Conservation (phyloP, 768 basidiomycete species). For the Symmetrospora coprosmae region DNA sequence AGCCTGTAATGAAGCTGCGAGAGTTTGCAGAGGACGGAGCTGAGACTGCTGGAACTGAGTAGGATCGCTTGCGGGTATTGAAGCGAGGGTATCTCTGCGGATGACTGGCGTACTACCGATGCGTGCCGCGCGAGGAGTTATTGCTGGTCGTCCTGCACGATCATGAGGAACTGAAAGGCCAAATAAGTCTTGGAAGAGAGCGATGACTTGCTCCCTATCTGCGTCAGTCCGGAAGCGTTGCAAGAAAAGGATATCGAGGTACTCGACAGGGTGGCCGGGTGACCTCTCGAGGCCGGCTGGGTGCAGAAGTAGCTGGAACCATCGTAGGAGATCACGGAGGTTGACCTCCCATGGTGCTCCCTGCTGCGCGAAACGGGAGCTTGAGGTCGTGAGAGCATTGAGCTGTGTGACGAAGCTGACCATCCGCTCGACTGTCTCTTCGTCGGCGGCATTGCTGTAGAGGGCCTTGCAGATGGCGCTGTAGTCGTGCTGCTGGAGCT, state of each 20-base stretch:
- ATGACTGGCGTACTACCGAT: constrained; percentile 50
- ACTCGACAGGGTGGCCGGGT: constrained; percentile 44
- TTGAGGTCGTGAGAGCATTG: constrained; percentile 47
- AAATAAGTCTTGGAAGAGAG: constrained; percentile 37
- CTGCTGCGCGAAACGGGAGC: constrained; percentile 40
- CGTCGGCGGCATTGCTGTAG: constrained; percentile 51
- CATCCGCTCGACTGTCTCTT: constrained; percentile 52
- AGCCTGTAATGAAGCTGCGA: constrained; percentile 52
- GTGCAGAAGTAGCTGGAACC: constrained; percentile 47
- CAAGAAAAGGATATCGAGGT: constrained; percentile 60
- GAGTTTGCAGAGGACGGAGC: constrained; percentile 54
- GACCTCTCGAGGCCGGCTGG: constrained; percentile 35
- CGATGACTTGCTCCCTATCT: constrained; percentile 45
- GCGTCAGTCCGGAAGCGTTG: constrained; percentile 64
- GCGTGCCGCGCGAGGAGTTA: constrained; percentile 41
- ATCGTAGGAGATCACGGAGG: constrained; percentile 79
- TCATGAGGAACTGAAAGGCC: constrained; percentile 9
- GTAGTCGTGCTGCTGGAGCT: constrained; percentile 63
- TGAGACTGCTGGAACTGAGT: constrained; percentile 53
- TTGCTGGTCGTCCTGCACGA: constrained; percentile 21
- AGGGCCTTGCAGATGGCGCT: constrained; percentile 60
- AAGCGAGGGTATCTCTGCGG: constrained; percentile 29
- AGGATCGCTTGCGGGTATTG: constrained; percentile 37
- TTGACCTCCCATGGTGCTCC: constrained; percentile 98
- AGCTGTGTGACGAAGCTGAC: constrained; percentile 64